phyloP scores from a whole-genome alignment of 2,329 filamentous ascomycete species.

The Fusarium sp. region DNA sequence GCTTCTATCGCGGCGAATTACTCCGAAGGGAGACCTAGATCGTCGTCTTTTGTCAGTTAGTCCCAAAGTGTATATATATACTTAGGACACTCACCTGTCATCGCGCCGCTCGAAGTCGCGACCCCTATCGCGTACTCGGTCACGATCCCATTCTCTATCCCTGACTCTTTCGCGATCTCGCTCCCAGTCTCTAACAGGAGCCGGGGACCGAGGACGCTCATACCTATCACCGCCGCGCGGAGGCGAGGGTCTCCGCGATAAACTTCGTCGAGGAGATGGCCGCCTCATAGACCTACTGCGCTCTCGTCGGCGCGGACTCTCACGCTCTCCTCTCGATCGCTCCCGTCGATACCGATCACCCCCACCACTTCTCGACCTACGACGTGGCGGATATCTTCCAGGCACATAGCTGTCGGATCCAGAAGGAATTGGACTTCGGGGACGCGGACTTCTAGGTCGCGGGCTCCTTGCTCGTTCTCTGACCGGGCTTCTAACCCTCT shows the following conservation, averaged over 20 bases:
- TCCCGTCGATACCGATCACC: conserved; percentile 57
- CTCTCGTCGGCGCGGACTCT: conserved; percentile 53
- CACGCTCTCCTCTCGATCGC: conserved; percentile 55
- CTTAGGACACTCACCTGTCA: conserved; percentile 49
- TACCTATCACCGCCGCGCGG: conserved; percentile 52
- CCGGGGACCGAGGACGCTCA: conserved; percentile 54
- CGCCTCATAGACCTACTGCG: conserved; percentile 53
- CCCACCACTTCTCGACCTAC: conserved; percentile 55
- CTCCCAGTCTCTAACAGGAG: conserved; percentile 53
- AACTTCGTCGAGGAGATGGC: conserved; percentile 54
- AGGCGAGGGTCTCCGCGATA: conserved; percentile 52
- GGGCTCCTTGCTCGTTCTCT: conserved; percentile 50
- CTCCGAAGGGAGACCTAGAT: conserved; percentile 64
- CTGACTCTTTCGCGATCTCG: conserved; percentile 48
- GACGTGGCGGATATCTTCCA: conserved; percentile 55
- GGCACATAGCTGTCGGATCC: conserved; percentile 60
- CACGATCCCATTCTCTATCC: conserved; percentile 47
- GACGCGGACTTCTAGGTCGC: conserved; percentile 54
- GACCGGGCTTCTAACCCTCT: conserved; percentile 48
- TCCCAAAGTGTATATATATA: neutral
- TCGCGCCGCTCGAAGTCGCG: conserved; percentile 56
- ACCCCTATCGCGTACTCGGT: conserved; percentile 49
- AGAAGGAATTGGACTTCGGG: conserved; percentile 52
- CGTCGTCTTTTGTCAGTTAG: conserved; percentile 56
- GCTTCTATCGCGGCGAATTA: conserved; percentile 50